Conservation (phyloP, 345 rosid genomes). For the Linum trigynum region DNA sequence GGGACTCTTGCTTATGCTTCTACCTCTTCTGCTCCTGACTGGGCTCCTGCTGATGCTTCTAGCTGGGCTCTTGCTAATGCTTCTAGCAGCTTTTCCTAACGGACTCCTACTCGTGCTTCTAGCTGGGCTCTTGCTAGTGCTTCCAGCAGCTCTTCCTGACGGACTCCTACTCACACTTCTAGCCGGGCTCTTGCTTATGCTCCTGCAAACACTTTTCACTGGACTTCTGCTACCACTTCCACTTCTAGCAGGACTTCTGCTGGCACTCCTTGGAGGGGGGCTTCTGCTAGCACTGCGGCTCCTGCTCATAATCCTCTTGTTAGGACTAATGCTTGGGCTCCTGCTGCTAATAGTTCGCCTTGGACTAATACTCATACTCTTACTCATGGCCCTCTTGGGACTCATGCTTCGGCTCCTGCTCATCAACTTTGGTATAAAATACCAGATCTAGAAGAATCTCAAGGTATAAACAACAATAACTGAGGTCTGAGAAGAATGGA, state of each 20-base stretch:
- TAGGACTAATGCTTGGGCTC: slow-evolving; percentile 61
- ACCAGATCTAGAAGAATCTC: slow-evolving; percentile 32
- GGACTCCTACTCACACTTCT: slow-evolving; percentile 38
- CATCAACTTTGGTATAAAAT: slow-evolving; percentile 45
- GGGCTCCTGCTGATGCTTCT: slow-evolving; percentile 54
- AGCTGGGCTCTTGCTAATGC: slow-evolving; percentile 38
- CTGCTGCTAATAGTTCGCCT: slow-evolving; percentile 43
- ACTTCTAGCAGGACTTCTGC: slow-evolving; percentile 26
- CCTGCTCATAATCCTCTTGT: slow-evolving; percentile 24
- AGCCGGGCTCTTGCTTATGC: slow-evolving; percentile 40
- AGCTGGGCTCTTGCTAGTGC: slow-evolving; percentile 40
- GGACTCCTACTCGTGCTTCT: slow-evolving; percentile 37
- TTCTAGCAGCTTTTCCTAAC: slow-evolving; percentile 24
- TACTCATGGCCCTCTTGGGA: slow-evolving; percentile 70
- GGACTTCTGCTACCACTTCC: slow-evolving; percentile 32
- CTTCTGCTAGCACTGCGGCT: slow-evolving; percentile 29
- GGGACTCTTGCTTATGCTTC: slow-evolving; percentile 32
- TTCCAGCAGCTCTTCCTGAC: slow-evolving; percentile 24
- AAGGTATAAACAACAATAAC: slow-evolving; percentile 34
- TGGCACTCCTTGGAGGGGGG: slow-evolving; percentile 31
- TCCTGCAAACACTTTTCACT: slow-evolving; percentile 25
- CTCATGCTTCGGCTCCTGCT: slow-evolving; percentile 91
- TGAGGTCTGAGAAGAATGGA: slow-evolving; percentile 33
- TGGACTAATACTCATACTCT: slow-evolving; percentile 79
- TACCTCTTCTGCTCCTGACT: slow-evolving; percentile 22